These are phyloP conservation scores for Carex pumila DNA, from an alignment of 176 grass and related monocot genomes.

Conservation along the genomic window DNA sequence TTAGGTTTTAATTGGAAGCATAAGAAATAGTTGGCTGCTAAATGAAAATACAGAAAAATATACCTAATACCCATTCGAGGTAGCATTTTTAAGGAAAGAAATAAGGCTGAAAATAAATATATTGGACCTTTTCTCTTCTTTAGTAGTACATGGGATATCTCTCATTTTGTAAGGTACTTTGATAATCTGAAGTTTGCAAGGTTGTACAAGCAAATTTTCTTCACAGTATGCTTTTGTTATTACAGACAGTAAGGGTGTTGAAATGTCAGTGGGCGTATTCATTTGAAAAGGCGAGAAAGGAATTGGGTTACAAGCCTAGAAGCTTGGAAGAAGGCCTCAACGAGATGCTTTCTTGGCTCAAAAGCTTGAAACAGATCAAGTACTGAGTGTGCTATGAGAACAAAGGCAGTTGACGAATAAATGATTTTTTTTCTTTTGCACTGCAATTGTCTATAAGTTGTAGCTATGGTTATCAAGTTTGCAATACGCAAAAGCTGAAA, in stretches of 20 bases:
- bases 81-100: background rate
- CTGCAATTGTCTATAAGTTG: background rate
- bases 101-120: background rate
- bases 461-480: background rate
- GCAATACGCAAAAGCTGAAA: background rate
- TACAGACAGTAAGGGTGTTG: slow-evolving; percentile 67
- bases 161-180: background rate
- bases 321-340: slow-evolving; percentile 75
- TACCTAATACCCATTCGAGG: background rate
- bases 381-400: slow-evolving; percentile 36
- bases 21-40: background rate
- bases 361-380: slow-evolving; percentile 55
- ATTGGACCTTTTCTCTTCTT: background rate
- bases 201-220: background rate
- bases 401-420: background rate
- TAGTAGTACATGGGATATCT: background rate
- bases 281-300: slow-evolving; percentile 59
- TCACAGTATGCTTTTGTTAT: background rate
- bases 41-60: background rate
- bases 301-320: slow-evolving; percentile 63
- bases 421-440: background rate
- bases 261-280: slow-evolving; percentile 92
- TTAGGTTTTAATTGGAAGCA: background rate
- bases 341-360: slow-evolving; percentile 76
- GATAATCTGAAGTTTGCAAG: background rate